Evolutionary conservation across 768 basidiomycete genomes (phyloP).

Genomic region (Antrodiella citrinella): DNA sequence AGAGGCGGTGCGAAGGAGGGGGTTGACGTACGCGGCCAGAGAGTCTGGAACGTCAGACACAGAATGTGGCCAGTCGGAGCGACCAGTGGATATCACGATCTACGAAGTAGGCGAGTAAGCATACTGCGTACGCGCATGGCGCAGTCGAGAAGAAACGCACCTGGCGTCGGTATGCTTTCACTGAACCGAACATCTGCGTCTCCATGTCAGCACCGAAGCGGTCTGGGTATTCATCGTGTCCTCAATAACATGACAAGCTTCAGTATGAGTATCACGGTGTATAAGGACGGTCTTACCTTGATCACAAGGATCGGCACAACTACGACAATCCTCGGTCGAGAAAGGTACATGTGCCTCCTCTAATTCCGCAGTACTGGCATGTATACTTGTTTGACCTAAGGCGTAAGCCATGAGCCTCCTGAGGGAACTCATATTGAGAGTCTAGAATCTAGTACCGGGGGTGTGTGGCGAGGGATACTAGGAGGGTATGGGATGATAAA

Average conservation of each 20-base stretch:
- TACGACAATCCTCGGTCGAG: conserved; percentile 58
- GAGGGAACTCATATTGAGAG: conserved; percentile 16
- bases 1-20: conserved; percentile 13
- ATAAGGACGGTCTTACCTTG: conserved; percentile 34
- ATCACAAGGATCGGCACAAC: conserved; percentile 73
- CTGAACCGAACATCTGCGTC: conserved; percentile 74
- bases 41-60: conserved; percentile 65
- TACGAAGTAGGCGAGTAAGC: conserved; percentile 21
- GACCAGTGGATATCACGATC: conserved; percentile 86
- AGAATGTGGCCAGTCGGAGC: conserved; percentile 80
- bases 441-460: too few species aligned
- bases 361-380: conserved; percentile 42
- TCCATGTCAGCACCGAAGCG: conserved; percentile 76
- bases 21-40: conserved; percentile 53
- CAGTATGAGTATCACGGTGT: not conserved
- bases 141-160: conserved; percentile 27
- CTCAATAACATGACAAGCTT: conserved; percentile 24
- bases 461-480: too few species aligned
- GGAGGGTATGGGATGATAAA: too few species aligned
- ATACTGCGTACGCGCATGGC: conserved; percentile 4
- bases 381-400: conserved; percentile 24
- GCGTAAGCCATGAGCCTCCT: conserved; percentile 20
- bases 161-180: conserved; percentile 80
- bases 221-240: conserved; percentile 65
- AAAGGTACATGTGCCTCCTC: conserved; percentile 55